A percentile compares a stretch with the other conserved stretches of the same genome.
Evolutionary conservation across 2,329 filamentous ascomycete genomes (phyloP).

Genomic region (Rachicladosporium sp.): DNA sequence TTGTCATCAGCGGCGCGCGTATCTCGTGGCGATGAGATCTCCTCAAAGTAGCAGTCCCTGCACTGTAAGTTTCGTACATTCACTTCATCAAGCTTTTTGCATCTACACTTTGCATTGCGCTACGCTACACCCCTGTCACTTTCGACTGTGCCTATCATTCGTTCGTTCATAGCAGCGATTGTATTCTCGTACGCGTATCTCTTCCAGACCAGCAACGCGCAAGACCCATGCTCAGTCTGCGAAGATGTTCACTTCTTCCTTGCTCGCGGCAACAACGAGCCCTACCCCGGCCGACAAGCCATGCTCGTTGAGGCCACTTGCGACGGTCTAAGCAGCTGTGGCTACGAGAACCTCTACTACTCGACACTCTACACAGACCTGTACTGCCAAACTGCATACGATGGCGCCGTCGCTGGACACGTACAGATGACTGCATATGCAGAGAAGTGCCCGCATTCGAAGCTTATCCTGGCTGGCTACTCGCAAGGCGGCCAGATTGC

Average conservation of each 20-base stretch:
- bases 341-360: slow-evolving; percentile 22
- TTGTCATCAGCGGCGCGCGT: no score
- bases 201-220: no score
- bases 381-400: slow-evolving; percentile 11
- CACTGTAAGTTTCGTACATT: no score
- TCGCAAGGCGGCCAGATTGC: slow-evolving; percentile 12
- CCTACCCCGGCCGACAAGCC: slow-evolving; percentile 24
- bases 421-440: slow-evolving; percentile 10
- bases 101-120: no score
- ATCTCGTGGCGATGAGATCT: no score
- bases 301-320: slow-evolving; percentile 22
- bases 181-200: no score
- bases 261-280: slow-evolving; percentile 24
- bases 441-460: slow-evolving; percentile 11
- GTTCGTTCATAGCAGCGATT: no score
- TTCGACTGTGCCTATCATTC: no score
- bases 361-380: slow-evolving; percentile 8
- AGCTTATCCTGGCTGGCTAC: slow-evolving; percentile 12
- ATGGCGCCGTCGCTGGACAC: slow-evolving; percentile 9
- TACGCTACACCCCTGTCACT: no score
- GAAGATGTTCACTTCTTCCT: slow-evolving; percentile 14
- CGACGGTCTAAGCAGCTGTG: slow-evolving; percentile 17
- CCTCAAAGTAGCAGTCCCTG: no score
- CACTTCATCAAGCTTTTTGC: no score
- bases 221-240: slow-evolving; percentile 8